These are phyloP conservation scores for Thalassiosira ordinaria DNA, from an alignment of 352 stramenopile species.

Conservation along the genomic window DNA sequence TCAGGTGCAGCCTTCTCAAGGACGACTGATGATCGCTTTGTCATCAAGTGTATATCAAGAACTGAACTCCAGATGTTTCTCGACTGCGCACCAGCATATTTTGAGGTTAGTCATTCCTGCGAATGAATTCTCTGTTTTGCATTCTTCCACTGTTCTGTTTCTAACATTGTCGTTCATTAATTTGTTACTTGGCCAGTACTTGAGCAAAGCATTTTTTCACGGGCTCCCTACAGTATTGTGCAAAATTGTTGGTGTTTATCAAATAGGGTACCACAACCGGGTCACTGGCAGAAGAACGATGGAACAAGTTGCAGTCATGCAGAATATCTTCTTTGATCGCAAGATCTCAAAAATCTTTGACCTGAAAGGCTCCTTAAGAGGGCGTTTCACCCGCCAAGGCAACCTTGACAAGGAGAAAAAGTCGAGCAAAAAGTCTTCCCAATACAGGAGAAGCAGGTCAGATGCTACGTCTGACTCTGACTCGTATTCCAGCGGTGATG, in stretches of 20 bases:
- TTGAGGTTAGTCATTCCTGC: conserved; percentile 83
- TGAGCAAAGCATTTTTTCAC: conserved; percentile 96
- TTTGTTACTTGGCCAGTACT: conserved; percentile 82
- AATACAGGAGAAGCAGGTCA: conserved; percentile 42
- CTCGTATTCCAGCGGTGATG: conserved; percentile 46
- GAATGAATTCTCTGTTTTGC: too few relatives aligned
- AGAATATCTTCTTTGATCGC: conserved; percentile 92
- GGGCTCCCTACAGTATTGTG: conserved; percentile 92
- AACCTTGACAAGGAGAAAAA: conserved; percentile 56
- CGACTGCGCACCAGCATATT: conserved; percentile 91
- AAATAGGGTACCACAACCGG: conserved; percentile 93
- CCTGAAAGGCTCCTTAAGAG: conserved; percentile 96
- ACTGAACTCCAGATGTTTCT: conserved; percentile 98
- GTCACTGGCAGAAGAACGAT: conserved; percentile 90
- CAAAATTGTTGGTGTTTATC: conserved; percentile 97
- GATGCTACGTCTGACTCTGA: conserved; percentile 52
- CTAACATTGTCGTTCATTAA: background rate
- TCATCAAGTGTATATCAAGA: conserved; percentile 97
- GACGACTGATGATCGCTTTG: conserved; percentile 95
- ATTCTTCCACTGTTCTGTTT: too few relatives aligned
- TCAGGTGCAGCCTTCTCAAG: conserved; percentile 95
- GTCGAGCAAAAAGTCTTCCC: conserved; percentile 34
- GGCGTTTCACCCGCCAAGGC: conserved; percentile 88
- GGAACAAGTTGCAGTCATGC: conserved; percentile 92
- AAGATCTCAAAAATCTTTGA: conserved; percentile 95